Conservation (phyloP, 2,329 filamentous ascomycete genomes). For the Blumeria hordei region DNA sequence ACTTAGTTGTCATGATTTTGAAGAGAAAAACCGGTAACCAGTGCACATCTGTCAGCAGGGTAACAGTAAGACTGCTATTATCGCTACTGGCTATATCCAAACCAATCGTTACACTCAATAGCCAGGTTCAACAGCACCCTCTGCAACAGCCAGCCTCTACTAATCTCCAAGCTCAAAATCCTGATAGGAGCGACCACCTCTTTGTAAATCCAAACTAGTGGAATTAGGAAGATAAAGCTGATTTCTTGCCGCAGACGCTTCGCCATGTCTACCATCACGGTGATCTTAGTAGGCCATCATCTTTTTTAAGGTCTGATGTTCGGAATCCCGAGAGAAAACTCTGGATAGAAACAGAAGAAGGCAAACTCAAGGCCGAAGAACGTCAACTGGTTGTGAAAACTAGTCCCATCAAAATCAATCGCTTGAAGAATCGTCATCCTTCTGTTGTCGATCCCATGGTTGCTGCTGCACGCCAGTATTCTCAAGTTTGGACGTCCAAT, state of each 20-base stretch:
- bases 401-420: conserved; percentile 44
- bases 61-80: no score
- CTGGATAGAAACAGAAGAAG: conserved; percentile 36
- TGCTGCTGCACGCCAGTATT: conserved; percentile 42
- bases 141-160: no score
- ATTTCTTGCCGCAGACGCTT: conserved; percentile 27
- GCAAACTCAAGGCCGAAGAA: conserved; percentile 25
- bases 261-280: conserved; percentile 89
- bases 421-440: conserved; percentile 55
- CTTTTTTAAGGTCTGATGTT: conserved; percentile 59
- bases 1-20: no score
- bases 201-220: no score
- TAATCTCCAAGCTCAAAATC: no score
- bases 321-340: conserved; percentile 26
- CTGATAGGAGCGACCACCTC: no score
- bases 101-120: no score
- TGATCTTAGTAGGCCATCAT: conserved; percentile 47
- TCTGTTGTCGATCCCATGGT: conserved; percentile 59
- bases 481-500: conserved; percentile 41
- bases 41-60: no score
- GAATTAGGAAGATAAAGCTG: conserved; percentile 17
- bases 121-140: no score
- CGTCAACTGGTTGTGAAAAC: conserved; percentile 37
- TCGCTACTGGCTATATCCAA: no score
- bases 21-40: no score